Evolutionary conservation across 83 land plant species (phyloP).

Genomic region (Diphasiastrum complanatum): DNA sequence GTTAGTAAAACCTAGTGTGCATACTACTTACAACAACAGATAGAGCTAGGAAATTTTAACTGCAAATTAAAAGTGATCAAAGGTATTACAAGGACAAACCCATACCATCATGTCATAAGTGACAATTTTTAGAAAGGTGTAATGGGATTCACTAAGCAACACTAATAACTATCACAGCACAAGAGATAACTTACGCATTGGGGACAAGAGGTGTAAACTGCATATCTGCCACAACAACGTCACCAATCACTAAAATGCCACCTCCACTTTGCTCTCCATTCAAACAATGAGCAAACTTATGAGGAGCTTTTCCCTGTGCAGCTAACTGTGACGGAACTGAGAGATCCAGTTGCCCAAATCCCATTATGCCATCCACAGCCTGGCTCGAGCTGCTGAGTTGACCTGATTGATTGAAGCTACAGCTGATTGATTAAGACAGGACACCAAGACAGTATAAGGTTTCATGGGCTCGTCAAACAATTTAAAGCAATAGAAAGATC

Average conservation of each 20-base stretch:
- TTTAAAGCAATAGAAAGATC: no score
- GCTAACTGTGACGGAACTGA: constrained; percentile 21
- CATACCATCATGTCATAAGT: no score
- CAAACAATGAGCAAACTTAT: constrained; percentile 23
- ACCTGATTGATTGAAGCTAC: constrained; percentile 32
- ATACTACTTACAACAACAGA: no score
- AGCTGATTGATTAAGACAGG: constrained; percentile 24
- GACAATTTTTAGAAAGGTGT: no score
- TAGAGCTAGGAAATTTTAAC: no score
- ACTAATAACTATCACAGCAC: no score
- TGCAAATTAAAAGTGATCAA: no score
- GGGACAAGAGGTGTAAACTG: constrained; percentile 14
- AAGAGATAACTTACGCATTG: constrained; percentile 16
- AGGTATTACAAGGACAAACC: no score
- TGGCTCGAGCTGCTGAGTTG: constrained; percentile 18
- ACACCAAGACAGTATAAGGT: neutral
- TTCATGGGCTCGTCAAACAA: no score
- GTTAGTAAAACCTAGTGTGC: no score
- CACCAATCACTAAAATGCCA: constrained; percentile 19
- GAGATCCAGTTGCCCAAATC: constrained; percentile 28
- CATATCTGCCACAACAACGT: neutral
- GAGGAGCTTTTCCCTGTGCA: constrained; percentile 13
- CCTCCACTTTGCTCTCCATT: constrained; percentile 20
- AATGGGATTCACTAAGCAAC: no score
- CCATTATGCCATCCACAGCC: constrained; percentile 41